Evolutionary conservation across 2,329 filamentous ascomycete species (phyloP), one percentile per base, ranked within the genome.

Genomic region (Aphanoascus verrucosus): DNA sequence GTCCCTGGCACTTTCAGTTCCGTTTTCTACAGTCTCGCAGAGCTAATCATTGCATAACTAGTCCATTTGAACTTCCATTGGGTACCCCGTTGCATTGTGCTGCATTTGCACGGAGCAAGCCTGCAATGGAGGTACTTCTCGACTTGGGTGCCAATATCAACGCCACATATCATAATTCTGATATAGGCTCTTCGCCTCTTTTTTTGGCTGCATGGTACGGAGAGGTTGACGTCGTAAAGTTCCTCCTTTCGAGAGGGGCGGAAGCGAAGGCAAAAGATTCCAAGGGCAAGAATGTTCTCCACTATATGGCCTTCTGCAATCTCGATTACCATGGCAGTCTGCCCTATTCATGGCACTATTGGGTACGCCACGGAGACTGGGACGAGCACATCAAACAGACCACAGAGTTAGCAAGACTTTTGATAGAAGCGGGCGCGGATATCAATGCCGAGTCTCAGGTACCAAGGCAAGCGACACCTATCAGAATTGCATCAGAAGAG

Each of bases 81-180:
- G 62, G 63, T 2, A 60, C 62, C 23, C 62, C 63, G 3, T 53
- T 64, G 20, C 63, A 65, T 40, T 65, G 63, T 62, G 63, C 62
- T 5, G 58, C 57, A 17, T 61, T 63, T 35, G 56, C 59, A 45
- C 57, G 59, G 40, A 61, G 58, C 42, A 52, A 41, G 11, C 23
- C 34, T 15, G 61, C 62, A 19, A 61, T 63, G 41, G 55, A 61
- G 9, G 19, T 53, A 11, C 56, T 65, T 2, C 52, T 64, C n/a
- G 54, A 59, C 1, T 52, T 62, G 1, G 59, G 59, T n/a, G 62
- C 61, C 12, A 49, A 65, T 50, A 49, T 64, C 28, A 60, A 64
- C 49, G 55, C 60, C 31, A 55, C 42, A 0, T 62, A 62, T 48
- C 55, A 62, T 38, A 53, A 34, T 6, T 54, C 40, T 6, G 62